Evolutionary conservation across 2,329 filamentous ascomycete genomes (phyloP), one percentile per base, ranked within the genome.

Genomic region (Penicillium sp.): DNA sequence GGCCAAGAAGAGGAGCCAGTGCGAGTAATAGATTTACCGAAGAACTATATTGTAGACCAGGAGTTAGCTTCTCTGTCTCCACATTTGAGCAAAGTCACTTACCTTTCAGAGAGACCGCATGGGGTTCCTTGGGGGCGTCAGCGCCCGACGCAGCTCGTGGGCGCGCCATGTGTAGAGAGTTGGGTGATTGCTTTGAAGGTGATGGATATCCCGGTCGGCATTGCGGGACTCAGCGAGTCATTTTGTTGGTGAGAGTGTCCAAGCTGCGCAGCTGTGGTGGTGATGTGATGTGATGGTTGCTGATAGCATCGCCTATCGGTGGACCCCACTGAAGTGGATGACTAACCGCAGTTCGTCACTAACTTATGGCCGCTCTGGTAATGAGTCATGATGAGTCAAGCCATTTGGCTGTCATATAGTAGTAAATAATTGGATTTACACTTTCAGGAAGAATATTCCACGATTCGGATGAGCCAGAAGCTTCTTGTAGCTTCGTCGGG

Each of bases 61-160:
- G 32, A 65, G 62, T 61, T 49, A 62, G 52, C 47, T 37, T 45
- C 37, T 39, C 13, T 15, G 3, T 39, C 17, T 42, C 40, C 33
- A 26, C 24, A 47, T 36, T 40, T 44, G 46, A 40, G 45, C 29
- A n/a, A n/a, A n/a, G n/a, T 49, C 54, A 43, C 65, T 40, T 67
- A 78, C 76, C 89, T 77, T 92, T 93, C 46, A 92, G 77, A 45
- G 88, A 91, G 39, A 92, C 84, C 17, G 86, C 84, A 72, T 92
- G 89, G 30, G 89, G 88, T 73, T 92, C 89, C 71, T 90, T 90
- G 12, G 72, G 69, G 41, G 65, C 70, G 36, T 78, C 76, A 41
- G 74, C 72, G 12, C 68, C 64, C 13, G 74, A 77, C 39, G 70
- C 63, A 44, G 74, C 71, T 52, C 75, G 69, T 46, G 73, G 65